phyloP scores from a whole-genome alignment of 1,284 basidiomycete genomes.

The Cystobasidiaceae sp. region DNA sequence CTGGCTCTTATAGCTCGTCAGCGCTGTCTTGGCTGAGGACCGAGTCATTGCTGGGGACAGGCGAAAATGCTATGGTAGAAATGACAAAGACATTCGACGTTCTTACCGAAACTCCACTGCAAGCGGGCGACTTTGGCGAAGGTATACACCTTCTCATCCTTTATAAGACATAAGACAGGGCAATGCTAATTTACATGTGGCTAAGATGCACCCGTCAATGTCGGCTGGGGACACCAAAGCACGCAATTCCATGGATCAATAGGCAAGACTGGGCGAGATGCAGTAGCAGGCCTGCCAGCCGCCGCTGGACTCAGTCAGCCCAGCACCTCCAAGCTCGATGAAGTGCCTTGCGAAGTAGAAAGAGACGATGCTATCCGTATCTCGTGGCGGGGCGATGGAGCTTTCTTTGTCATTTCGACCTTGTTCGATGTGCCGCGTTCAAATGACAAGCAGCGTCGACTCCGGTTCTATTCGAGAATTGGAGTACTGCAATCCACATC shows the following conservation, averaged over 20 bases:
- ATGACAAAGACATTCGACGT: conserved; percentile 89
- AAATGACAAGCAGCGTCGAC: conserved; percentile 55
- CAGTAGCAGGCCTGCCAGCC: conserved; percentile 52
- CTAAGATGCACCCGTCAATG: conserved; percentile 79
- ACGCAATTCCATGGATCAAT: conserved; percentile 97
- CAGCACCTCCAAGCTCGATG: conserved; percentile 30
- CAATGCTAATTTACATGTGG: too few relatives aligned
- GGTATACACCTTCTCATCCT: too few relatives aligned
- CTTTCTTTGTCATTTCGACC: conserved; percentile 74
- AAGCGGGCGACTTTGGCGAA: conserved; percentile 76
- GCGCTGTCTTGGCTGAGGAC: not conserved
- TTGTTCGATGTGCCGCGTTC: conserved; percentile 43
- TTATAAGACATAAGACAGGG: not conserved
- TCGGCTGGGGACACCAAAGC: conserved; percentile 95
- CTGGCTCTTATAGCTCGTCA: not conserved
- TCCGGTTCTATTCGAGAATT: conserved; percentile 75
- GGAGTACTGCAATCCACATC: conserved; percentile 76
- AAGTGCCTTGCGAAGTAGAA: conserved; percentile 55
- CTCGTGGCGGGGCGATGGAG: conserved; percentile 88
- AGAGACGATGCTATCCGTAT: conserved; percentile 66
- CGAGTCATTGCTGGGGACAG: conserved; percentile 51
- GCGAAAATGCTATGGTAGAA: conserved; percentile 71
- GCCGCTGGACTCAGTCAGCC: conserved; percentile 44
- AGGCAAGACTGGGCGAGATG: conserved; percentile 73
- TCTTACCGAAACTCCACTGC: conserved; percentile 68